Conservation (phyloP, 73 alveolate species). For the Diophrys sp. region DNA sequence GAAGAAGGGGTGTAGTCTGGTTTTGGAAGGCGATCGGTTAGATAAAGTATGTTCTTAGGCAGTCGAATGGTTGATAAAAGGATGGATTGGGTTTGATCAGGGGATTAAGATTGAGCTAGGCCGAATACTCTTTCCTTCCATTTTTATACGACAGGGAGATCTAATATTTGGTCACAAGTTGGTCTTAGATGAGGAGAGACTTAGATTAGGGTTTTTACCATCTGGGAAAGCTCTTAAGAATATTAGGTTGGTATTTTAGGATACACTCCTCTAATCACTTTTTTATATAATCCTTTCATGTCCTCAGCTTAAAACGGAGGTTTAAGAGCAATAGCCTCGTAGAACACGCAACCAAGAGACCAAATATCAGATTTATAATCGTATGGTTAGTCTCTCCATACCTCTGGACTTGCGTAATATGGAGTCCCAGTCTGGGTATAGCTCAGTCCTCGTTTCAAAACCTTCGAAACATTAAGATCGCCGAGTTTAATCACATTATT, state of each 20-base stretch:
- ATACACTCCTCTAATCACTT: slow-evolving; percentile 53
- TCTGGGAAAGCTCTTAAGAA: slow-evolving; percentile 13
- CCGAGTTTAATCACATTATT: slow-evolving; percentile 79
- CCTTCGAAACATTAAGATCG: slow-evolving; percentile 81
- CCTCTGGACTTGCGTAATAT: slow-evolving; percentile 81
- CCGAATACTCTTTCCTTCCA: slow-evolving; percentile 12
- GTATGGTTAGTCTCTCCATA: slow-evolving; percentile 84
- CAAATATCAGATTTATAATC: slow-evolving; percentile 91
- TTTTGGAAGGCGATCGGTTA: slow-evolving; percentile 68
- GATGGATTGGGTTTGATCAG: slow-evolving; percentile 25
- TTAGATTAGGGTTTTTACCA: slow-evolving; percentile 19
- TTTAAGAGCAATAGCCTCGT: slow-evolving; percentile 75
- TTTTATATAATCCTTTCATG: slow-evolving; percentile 75
- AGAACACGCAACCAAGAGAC: slow-evolving; percentile 93
- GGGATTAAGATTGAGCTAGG: slow-evolving; percentile 33
- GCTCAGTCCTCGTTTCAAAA: slow-evolving; percentile 57
- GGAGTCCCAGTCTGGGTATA: slow-evolving; percentile 76
- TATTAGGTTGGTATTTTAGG: slow-evolving; percentile 20
- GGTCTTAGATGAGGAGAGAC: slow-evolving; percentile 42
- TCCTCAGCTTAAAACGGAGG: slow-evolving; percentile 83
- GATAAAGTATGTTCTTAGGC: slow-evolving; percentile 59
- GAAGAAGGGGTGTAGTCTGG: slow-evolving; percentile 36
- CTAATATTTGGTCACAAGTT: slow-evolving; percentile 28
- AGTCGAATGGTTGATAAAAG: slow-evolving; percentile 66
- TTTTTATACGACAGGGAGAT: slow-evolving; percentile 24